Percentiles rank a stretch among this genome's conserved stretches.
Evolutionary conservation across 2,329 filamentous ascomycete genomes (phyloP).

Genomic region (Cladosporium cucumerinum): DNA sequence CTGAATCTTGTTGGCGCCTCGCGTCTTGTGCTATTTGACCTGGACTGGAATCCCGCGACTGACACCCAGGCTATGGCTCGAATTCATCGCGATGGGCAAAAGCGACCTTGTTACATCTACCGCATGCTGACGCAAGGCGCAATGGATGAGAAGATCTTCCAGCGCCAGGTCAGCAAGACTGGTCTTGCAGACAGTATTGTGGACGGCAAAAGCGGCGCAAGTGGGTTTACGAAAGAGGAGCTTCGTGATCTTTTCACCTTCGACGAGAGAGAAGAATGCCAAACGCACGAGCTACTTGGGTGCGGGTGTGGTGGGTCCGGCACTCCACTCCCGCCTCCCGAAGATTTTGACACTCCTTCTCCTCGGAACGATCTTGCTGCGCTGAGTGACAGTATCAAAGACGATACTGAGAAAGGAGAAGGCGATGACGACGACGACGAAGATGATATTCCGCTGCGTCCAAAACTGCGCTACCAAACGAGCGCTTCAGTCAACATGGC

Average conservation of each 20-base stretch:
- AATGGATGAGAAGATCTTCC: slow-evolving; percentile 72
- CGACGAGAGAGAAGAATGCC: slow-evolving; percentile 58
- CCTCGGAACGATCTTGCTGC: slow-evolving; percentile 28
- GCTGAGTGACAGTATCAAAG: slow-evolving; percentile 16
- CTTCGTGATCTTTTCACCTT: slow-evolving; percentile 64
- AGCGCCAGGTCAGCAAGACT: slow-evolving; percentile 68
- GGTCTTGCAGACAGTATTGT: slow-evolving; percentile 69
- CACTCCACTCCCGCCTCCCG: slow-evolving; percentile 23
- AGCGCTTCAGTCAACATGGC: slow-evolving; percentile 43
- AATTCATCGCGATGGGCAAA: slow-evolving; percentile 70
- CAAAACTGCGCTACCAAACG: slow-evolving; percentile 10
- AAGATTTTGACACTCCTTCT: slow-evolving; percentile 25
- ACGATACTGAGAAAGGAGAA: slow-evolving; percentile 28
- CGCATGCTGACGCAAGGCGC: slow-evolving; percentile 65
- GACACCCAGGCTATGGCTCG: slow-evolving; percentile 73
- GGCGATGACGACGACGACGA: slow-evolving; percentile 24
- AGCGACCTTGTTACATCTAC: slow-evolving; percentile 65
- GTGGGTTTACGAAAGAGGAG: slow-evolving; percentile 64
- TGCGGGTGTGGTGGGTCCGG: slow-evolving; percentile 61
- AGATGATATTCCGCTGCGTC: slow-evolving; percentile 14
- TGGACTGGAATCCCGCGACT: slow-evolving; percentile 73
- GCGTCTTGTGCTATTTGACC: slow-evolving; percentile 67
- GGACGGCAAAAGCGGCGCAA: slow-evolving; percentile 59
- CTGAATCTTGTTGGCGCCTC: slow-evolving; percentile 70
- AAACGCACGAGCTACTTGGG: slow-evolving; percentile 65